Conservation (phyloP, 2,329 filamentous ascomycete genomes). For the Cladosporium sp. region DNA sequence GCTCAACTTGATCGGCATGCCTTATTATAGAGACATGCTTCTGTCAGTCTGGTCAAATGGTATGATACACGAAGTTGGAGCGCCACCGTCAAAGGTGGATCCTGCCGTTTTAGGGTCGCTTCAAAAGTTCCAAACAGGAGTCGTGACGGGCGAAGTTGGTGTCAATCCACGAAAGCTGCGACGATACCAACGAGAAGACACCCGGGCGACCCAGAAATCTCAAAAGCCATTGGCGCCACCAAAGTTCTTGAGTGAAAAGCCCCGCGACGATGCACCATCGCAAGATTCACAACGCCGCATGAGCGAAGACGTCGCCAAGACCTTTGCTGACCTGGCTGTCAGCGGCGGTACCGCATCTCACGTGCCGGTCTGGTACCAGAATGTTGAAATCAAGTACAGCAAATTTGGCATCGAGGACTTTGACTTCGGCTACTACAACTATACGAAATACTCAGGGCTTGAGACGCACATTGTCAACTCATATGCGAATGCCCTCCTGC, state of each 20-base stretch:
- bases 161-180: conserved; percentile 55
- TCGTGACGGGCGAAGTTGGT: conserved; percentile 16
- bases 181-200: conserved; percentile 66
- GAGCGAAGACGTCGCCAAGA: conserved; percentile 55
- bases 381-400: conserved; percentile 97
- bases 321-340: conserved; percentile 62
- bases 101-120: conserved; percentile 61
- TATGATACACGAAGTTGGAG: conserved; percentile 76
- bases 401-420: conserved; percentile 99
- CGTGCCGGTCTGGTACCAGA: conserved; percentile 81
- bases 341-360: conserved; percentile 65
- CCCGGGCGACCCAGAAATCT: conserved; percentile 48
- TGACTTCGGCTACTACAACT: conserved; percentile 96
- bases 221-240: conserved; percentile 65
- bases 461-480: conserved; percentile 97
- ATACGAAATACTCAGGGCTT: conserved; percentile 81
- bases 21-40: conserved; percentile 82
- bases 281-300: conserved; percentile 37
- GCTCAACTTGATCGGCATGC: conserved; percentile 80
- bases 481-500: conserved; percentile 86
- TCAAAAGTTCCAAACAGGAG: conserved; percentile 64
- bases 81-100: conserved; percentile 71
- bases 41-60: conserved; percentile 87
- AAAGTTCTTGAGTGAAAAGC: conserved; percentile 92
- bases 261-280: conserved; percentile 49